Base-by-base conservation (phyloP, 768 basidiomycete species). In the Calocera cornea region DNA sequence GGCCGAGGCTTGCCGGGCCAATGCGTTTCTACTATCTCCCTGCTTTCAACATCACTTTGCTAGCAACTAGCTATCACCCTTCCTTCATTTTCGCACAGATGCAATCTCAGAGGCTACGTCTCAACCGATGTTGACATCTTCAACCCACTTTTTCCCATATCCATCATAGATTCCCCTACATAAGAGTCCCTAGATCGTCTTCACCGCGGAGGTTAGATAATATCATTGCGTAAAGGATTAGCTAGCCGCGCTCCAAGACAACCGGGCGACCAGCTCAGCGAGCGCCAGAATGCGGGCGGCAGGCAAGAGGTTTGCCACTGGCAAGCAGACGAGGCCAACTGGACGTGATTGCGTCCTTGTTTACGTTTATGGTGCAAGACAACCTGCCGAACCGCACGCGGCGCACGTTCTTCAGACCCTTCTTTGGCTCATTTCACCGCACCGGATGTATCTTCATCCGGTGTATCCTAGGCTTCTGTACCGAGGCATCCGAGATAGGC, bases 341-440 rank as follows among this genome's bases (percentile, higher is more conserved):
- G 22, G 54, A 60, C 54, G 22, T 5, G 24, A 29, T 60, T 27
- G 24, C 27, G 27, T 60, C 54, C 27, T 60, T 60, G 54, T 14
- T 60, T 60, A 60, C 54, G 54, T 60, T 19, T 60, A 29, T 60
- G 54, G 27, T 60, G 54, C 54, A 60, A 60, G 54, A 60, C 54
- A 60, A n/a, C 16, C 54, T 33, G 8, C 5, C 54, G 54, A 60
- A 29, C 11, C 7, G 22, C 54, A 60, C 54, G 54, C 54, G 54
- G 54, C 54, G 54, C 54, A 60, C 54, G 54, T 60, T 60, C 54
- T 60, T 60, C 27, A 60, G 54, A 60, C 54, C 54, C 54, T 60
- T 60, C 54, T 33, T 27, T 29, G 7, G 54, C 54, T 27, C 54
- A 60, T 60, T 60, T 60, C 31, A 31, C 27, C 54, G 54, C 19